Base-by-base conservation (phyloP, 805 yeast species). In the Starmerella riodocensis region DNA sequence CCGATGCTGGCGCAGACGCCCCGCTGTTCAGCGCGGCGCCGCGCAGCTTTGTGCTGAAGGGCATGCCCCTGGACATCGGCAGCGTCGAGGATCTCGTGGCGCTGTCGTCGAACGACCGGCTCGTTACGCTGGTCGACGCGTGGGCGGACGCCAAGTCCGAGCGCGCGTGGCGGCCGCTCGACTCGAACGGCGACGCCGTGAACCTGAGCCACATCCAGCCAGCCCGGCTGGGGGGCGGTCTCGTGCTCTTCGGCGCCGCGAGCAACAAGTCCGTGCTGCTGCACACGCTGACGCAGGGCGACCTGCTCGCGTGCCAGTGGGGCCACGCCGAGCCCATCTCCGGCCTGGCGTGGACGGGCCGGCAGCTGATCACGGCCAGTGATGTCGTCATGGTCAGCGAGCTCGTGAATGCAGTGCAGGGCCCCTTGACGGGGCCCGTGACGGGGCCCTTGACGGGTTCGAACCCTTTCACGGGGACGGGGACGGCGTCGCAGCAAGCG, bases 221-320 rank as follows among this genome's bases (percentile, higher is more conserved):
- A 12, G 9, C 33, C n/a, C 34, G 28, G 11, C n/a, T 13, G n/a
- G 18, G 16, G 13, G 39, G 32, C n/a, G 13, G 17, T 6, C 18
- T 17, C 24, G 40, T 38, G 19, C 39, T 61, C 16, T 47, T 55
- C 1, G 64, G 56, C 0, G 40, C 57, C 11, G 59, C 73, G 2
- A 54, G 71, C 0, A 85, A 78, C 53, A 75, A 74, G 52, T 69
- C 79, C 21, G 55, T 78, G 2, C 57, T 80, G 19, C 49, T 64
- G 2, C 74, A 69, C 50, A 62, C 63, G 22, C 68, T 64, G 44
- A 40, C 49, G 1, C 61, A 60, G 6, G 78, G 76, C 1, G 68
- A 59, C 36, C 64, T 64, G 8, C 32, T 73, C 8, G 63, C 71
- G 6, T 61, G 67, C 0, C 69, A 64, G 34, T 78, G 79, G 78